Percentiles rank a stretch among this genome's conserved stretches.
These are phyloP conservation scores for Penicillium janthinellum DNA, from an alignment of 2,329 filamentous ascomycete genomes.

Conservation along the genomic window DNA sequence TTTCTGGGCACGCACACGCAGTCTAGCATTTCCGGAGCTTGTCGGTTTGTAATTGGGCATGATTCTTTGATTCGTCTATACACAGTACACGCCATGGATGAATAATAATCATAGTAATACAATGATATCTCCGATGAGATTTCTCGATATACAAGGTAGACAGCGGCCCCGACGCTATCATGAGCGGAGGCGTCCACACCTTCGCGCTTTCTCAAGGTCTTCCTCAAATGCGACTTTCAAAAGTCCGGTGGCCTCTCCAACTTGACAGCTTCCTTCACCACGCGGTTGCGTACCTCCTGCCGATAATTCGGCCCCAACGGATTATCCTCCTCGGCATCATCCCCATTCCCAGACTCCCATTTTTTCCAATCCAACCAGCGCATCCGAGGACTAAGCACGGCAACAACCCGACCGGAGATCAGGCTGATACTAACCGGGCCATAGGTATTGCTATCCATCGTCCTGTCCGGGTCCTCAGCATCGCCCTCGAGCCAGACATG, in stretches of 20 bases:
- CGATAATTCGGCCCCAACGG: conserved; percentile 36
- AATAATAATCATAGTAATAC: conserved; percentile 20
- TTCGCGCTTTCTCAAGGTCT: neutral
- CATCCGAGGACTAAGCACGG: conserved; percentile 66
- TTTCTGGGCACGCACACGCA: neutral
- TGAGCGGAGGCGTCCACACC: neutral
- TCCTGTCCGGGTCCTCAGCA: conserved; percentile 64
- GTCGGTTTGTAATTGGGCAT: neutral
- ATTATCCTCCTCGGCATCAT: conserved; percentile 26
- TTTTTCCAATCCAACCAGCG: conserved; percentile 40
- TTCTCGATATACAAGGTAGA: conserved; percentile 12
- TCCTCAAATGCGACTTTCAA: neutral
- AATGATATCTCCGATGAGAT: conserved; percentile 14
- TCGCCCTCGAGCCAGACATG: conserved; percentile 98
- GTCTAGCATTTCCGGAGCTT: neutral
- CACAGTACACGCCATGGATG: neutral
- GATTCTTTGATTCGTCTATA: neutral
- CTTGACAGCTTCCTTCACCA: conserved; percentile 41
- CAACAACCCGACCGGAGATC: conserved; percentile 72
- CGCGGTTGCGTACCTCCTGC: conserved; percentile 37
- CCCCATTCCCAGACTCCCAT: conserved; percentile 36
- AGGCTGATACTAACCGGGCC: conserved; percentile 78
- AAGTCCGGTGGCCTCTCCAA: conserved; percentile 30
- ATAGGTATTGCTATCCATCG: conserved; percentile 84
- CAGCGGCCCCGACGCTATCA: neutral